Evolutionary conservation across 2,329 filamentous ascomycete species (phyloP).

Genomic region (Fusarium papillatum): DNA sequence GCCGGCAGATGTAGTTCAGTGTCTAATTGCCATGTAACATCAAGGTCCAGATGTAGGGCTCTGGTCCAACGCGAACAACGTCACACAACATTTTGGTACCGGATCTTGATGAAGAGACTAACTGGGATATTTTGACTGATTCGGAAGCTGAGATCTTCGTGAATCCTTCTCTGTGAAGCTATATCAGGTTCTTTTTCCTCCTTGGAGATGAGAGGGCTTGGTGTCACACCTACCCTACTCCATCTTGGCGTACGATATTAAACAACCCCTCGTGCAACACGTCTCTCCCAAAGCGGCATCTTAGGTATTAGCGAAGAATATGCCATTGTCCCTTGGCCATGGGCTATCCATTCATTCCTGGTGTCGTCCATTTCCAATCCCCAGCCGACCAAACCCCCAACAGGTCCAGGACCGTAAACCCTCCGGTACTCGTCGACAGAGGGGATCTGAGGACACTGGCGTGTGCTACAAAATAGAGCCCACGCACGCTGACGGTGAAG

Average conservation of each 20-base stretch:
- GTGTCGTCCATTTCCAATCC: background rate
- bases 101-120: background rate
- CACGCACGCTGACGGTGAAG: slow-evolving; percentile 13
- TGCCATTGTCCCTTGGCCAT: background rate
- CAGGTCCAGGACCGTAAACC: background rate
- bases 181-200: background rate
- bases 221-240: background rate
- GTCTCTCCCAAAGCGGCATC: background rate
- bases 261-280: background rate
- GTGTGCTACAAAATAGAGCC: background rate
- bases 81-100: background rate
- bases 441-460: background rate
- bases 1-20: background rate
- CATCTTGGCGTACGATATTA: background rate
- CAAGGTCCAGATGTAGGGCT: background rate
- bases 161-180: background rate
- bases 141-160: background rate
- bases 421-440: background rate
- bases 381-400: background rate
- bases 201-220: background rate
- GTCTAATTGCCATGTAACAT: background rate
- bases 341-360: background rate
- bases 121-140: background rate
- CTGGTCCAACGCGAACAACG: background rate
- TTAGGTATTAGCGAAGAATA: background rate